Conservation (phyloP, 495 filamentous ascomycete genomes). For the Opeltia flavorubescens region DNA sequence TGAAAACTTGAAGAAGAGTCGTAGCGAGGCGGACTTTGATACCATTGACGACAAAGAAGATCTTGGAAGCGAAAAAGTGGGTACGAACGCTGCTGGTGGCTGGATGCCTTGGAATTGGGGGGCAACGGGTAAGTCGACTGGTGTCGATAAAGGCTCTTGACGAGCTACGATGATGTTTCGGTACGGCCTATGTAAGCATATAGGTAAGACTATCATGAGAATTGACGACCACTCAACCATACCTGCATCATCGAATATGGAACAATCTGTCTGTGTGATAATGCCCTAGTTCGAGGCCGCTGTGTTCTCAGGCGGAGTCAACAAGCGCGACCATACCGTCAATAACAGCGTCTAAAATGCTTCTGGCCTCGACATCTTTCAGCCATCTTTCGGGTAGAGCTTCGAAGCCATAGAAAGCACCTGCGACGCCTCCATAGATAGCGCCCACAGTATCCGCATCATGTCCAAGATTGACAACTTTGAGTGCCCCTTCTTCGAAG, state of each 20-base stretch:
- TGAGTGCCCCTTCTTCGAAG: conserved; percentile 29
- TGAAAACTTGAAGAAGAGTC: conserved; percentile 49
- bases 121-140: neutral
- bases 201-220: too few relatives aligned
- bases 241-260: too few relatives aligned
- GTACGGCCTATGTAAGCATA: too few relatives aligned
- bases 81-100: conserved; percentile 18
- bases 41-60: conserved; percentile 59
- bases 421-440: conserved; percentile 34
- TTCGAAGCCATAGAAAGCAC: conserved; percentile 29
- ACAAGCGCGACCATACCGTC: conserved; percentile 2
- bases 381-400: conserved; percentile 24
- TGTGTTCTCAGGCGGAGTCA: neutral
- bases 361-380: conserved; percentile 17
- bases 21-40: conserved; percentile 69
- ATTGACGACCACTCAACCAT: too few relatives aligned
- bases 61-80: conserved; percentile 46
- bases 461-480: conserved; percentile 31
- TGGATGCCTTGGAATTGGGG: conserved; percentile 41
- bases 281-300: neutral
- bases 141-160: neutral
- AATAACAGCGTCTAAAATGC: conserved; percentile 4
- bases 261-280: too few relatives aligned
- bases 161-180: too few relatives aligned
- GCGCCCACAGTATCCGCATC: conserved; percentile 39